phyloP scores from a whole-genome alignment of 148 eudicot species.

The Silene conica region DNA sequence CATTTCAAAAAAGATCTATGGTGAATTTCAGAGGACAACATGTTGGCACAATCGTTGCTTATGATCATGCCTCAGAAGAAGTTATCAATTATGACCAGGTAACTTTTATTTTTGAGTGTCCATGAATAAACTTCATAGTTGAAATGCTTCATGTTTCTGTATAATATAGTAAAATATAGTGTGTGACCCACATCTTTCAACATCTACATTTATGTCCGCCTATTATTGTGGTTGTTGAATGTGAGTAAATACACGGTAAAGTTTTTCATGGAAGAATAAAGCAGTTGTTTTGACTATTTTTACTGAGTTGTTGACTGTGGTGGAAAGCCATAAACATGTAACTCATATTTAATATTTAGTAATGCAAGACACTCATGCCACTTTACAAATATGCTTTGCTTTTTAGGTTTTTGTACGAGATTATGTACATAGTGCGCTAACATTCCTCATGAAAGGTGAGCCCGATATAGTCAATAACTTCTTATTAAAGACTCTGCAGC shows the following conservation, averaged over 20 bases:
- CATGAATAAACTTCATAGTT: too few species aligned
- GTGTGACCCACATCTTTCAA: too few species aligned
- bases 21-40: constrained; percentile 82
- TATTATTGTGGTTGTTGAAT: too few species aligned
- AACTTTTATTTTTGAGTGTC: constrained; percentile 5
- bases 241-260: too few species aligned
- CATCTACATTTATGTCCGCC: too few species aligned
- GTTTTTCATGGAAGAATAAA: too few species aligned
- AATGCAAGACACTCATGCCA: not conserved
- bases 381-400: constrained; percentile 8
- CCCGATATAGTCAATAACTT: constrained; percentile 96
- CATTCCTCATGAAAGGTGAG: constrained; percentile 97
- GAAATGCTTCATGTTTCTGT: too few species aligned
- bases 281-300: too few species aligned
- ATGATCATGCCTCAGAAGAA: constrained; percentile 96
- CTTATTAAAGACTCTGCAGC: constrained; percentile 81
- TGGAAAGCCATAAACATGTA: not conserved
- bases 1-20: too few species aligned
- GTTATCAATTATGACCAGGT: constrained; percentile 98
- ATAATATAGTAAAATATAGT: too few species aligned
- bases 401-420: constrained; percentile 91
- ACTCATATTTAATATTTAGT: constrained; percentile 25
- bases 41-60: constrained; percentile 92
- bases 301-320: not conserved
- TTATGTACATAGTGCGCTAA: constrained; percentile 96